A percentile compares a stretch with the other conserved stretches of the same genome.
These are phyloP conservation scores for Penicillium rolfsii DNA, from an alignment of 2,329 filamentous ascomycete species.

Conservation along the genomic window DNA sequence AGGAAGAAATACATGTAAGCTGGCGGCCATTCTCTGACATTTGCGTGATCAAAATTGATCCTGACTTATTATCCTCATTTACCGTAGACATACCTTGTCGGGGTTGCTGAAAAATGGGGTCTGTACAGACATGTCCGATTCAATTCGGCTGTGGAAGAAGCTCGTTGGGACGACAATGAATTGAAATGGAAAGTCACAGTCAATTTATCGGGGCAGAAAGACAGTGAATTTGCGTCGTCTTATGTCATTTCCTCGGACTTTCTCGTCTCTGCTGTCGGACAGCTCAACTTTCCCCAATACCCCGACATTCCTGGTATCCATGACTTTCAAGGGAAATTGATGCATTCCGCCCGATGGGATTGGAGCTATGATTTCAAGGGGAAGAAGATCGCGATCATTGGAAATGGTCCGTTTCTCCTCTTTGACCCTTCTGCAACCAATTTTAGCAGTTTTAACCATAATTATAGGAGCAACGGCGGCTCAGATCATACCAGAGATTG, in stretches of 20 bases:
- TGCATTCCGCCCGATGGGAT: constrained; percentile 64
- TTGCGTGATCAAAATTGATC: not conserved
- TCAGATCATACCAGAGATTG: constrained; percentile 62
- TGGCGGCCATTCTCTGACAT: not conserved
- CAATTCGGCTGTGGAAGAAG: constrained; percentile 57
- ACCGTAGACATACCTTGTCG: constrained; percentile 54
- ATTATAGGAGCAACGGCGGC: constrained; percentile 58
- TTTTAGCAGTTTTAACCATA: not conserved
- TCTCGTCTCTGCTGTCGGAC: constrained; percentile 61
- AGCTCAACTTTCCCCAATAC: constrained; percentile 59
- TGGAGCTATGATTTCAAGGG: constrained; percentile 59
- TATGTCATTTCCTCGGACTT: constrained; percentile 62
- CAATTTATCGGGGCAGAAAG: constrained; percentile 55
- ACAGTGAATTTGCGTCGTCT: constrained; percentile 55
- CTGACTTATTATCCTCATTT: not conserved
- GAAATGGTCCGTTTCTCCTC: constrained; percentile 52
- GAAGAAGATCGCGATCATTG: constrained; percentile 62
- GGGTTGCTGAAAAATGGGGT: constrained; percentile 57
- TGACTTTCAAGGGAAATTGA: constrained; percentile 56
- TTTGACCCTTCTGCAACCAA: not conserved
- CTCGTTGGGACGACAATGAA: constrained; percentile 58
- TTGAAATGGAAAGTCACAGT: constrained; percentile 58
- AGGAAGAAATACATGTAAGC: constrained; percentile 61
- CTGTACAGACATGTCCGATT: constrained; percentile 63
- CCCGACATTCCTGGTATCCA: constrained; percentile 55